A percentile compares a stretch with the other conserved stretches of the same genome.
Evolutionary conservation across 2,329 filamentous ascomycete species (phyloP).

Genomic region (Didymella pomorum): DNA sequence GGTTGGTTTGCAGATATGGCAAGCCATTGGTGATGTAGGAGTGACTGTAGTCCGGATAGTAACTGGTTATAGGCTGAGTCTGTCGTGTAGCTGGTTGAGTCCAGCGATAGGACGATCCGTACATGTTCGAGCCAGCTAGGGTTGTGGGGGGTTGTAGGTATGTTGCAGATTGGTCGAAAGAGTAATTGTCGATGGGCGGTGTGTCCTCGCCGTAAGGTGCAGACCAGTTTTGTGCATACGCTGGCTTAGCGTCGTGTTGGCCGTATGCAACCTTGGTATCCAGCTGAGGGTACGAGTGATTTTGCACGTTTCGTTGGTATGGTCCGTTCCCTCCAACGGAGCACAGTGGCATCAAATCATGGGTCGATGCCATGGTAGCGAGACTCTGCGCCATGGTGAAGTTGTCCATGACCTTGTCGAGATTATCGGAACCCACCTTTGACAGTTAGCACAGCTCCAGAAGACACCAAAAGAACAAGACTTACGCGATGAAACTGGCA

Average conservation of each 20-base stretch:
- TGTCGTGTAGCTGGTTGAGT: conserved; percentile 23
- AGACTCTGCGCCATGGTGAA: conserved; percentile 29
- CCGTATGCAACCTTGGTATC: conserved; percentile 7
- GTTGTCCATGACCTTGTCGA: conserved; percentile 35
- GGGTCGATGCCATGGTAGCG: conserved; percentile 27
- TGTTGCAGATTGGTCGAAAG: conserved; percentile 28
- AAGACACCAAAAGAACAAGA: background rate
- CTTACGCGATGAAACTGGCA: conserved; percentile 83
- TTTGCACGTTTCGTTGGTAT: conserved; percentile 27
- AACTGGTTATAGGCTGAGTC: conserved; percentile 15
- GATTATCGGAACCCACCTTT: conserved; percentile 46
- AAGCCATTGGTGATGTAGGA: conserved; percentile 26
- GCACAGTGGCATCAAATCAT: conserved; percentile 37
- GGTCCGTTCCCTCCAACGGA: conserved; percentile 14
- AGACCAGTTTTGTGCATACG: conserved; percentile 35
- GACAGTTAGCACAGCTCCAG: conserved; percentile 18
- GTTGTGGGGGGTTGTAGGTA: conserved; percentile 32
- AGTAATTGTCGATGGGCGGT: conserved; percentile 41
- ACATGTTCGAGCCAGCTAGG: conserved; percentile 24
- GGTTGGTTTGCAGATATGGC: conserved; percentile 29
- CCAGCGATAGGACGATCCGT: conserved; percentile 33
- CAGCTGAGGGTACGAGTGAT: conserved; percentile 27
- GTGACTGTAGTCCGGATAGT: conserved; percentile 36
- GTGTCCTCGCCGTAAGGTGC: conserved; percentile 38
- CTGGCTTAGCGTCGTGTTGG: conserved; percentile 30